Evolutionary conservation across 768 basidiomycete species (phyloP).

Genomic region (Leccinum olivaceopallidum): DNA sequence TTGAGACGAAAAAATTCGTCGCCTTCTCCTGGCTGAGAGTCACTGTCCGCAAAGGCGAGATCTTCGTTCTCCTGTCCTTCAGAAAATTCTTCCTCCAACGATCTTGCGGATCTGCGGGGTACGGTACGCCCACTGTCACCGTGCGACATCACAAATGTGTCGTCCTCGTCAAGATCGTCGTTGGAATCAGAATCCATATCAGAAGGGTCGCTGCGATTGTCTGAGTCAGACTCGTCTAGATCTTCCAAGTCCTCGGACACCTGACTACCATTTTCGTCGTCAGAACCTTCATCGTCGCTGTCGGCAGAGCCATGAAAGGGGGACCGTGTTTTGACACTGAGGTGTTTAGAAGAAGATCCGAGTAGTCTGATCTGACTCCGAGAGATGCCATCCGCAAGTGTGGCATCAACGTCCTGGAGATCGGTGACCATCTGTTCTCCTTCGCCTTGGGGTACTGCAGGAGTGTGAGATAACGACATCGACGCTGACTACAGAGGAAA

Average conservation of each 20-base stretch:
- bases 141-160: not conserved
- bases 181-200: conserved; percentile 6
- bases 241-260: conserved; percentile 19
- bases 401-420: conserved; percentile 81
- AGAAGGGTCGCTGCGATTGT: not conserved
- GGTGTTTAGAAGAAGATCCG: conserved; percentile 72
- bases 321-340: conserved; percentile 44
- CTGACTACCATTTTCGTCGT: conserved; percentile 15
- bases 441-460: conserved; percentile 74
- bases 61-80: conserved; percentile 40
- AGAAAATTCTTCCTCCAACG: conserved; percentile 37
- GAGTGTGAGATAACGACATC: not conserved
- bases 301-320: conserved; percentile 36
- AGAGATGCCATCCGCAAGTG: conserved; percentile 82
- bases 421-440: conserved; percentile 98
- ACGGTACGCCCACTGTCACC: conserved; percentile 51
- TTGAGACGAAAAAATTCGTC: conserved; percentile 73
- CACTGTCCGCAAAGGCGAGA: conserved; percentile 74
- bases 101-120: conserved; percentile 41
- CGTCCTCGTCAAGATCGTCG: not conserved
- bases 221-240: not conserved
- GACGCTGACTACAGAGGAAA: not conserved
- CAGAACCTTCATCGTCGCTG: conserved; percentile 34
- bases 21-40: conserved; percentile 65
- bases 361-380: conserved; percentile 83